Percentiles rank a stretch among this genome's conserved stretches.
These are phyloP conservation scores for Debaryomyces sp. DNA, from an alignment of 1,139 yeast species.

Conservation along the genomic window DNA sequence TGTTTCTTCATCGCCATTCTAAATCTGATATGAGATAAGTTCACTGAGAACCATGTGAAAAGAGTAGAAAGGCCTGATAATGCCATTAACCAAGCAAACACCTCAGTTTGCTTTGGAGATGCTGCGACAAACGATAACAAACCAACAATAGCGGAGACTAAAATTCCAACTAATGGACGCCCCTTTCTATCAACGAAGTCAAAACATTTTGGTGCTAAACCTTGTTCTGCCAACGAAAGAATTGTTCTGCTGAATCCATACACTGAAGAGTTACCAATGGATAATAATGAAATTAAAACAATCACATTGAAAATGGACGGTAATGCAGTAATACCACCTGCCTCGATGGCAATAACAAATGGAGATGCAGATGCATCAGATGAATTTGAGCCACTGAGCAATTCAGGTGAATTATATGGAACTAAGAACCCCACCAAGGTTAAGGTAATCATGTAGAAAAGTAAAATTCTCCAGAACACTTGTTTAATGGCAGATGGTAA, in stretches of 20 bases:
- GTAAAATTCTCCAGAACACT: conserved; percentile 45
- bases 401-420: conserved; percentile 30
- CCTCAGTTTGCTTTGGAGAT: conserved; percentile 36
- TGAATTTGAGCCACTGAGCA: conserved; percentile 30
- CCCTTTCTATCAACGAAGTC: conserved; percentile 45
- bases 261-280: conserved; percentile 50
- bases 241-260: conserved; percentile 49
- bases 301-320: conserved; percentile 49
- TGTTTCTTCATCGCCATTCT: conserved; percentile 39
- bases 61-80: conserved; percentile 45
- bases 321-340: conserved; percentile 43
- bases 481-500: conserved; percentile 47
- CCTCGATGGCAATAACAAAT: conserved; percentile 46
- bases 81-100: conserved; percentile 46
- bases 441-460: conserved; percentile 45
- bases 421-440: conserved; percentile 46
- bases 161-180: conserved; percentile 45
- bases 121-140: conserved; percentile 47
- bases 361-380: conserved; percentile 41
- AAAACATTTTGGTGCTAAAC: conserved; percentile 39
- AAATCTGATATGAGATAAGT: conserved; percentile 42
- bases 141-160: conserved; percentile 37
- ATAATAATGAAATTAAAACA: conserved; percentile 41
- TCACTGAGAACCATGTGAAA: conserved; percentile 47
- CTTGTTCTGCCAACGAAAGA: conserved; percentile 44